Base-by-base conservation (phyloP, 768 basidiomycete species). In the Ramaria sp. region DNA sequence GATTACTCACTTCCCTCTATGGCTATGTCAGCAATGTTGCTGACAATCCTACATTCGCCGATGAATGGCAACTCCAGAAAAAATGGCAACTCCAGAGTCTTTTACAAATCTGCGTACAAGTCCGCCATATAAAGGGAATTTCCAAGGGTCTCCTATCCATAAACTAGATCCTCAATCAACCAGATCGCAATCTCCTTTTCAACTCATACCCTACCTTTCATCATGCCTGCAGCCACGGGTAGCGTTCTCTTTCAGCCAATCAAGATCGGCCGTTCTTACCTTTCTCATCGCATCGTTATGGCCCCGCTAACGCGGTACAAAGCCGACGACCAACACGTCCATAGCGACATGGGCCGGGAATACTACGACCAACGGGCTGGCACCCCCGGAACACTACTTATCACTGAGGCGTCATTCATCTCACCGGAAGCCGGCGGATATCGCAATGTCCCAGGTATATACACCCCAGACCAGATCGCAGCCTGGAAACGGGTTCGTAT, bases 401-500 rank as follows among this genome's bases (percentile, higher is more conserved):
- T 71, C 48, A 61, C 67, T 16, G 69, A 70, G 20, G 72, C 65
- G 1, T 70, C 69, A 25, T 67, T 64, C 55, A 62, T 67, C 54
- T 59, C 62, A 1, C 50, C 45, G 3, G 42, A 56, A 32, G 64
- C 69, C 2, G 68, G 66, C 8, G 65, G 65, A 2, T 63, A 60
- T 56, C 48, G 55, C 1, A 65, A 78, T 52, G 72, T 76, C 0
- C 85, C 85, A 1, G 85, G 85, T 0, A 78, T 86, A 52, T 86
- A 76, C 71, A 78, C 63, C 16, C 63, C 74, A 2, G 78, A 74
- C 22, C 86, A 90, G 58, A 73, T 73, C 32, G 56, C 61, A 0
- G 76, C 66, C 0, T 85, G 82, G 83, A 78, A 77, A 61, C 60
- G 71, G 66, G 78, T 73, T 25, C 15, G 67, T 52, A 36, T 48